Evolutionary conservation across 208 protist species (phyloP).

Genomic region (Acanthamoeba castellanii): DNA sequence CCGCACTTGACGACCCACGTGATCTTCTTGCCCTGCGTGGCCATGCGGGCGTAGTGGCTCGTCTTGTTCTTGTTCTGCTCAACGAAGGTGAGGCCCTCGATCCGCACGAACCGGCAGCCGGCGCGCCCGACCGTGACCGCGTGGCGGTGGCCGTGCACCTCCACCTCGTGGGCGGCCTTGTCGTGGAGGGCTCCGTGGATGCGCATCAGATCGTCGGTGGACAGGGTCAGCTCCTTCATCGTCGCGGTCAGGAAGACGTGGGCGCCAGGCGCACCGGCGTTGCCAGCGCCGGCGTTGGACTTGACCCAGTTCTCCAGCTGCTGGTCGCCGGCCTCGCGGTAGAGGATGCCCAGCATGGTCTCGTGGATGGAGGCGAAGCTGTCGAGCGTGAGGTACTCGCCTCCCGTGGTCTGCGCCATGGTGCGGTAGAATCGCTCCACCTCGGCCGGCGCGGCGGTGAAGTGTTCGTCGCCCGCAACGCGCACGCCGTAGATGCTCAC

Average conservation of each 20-base stretch:
- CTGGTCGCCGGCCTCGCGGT: constrained; percentile 11
- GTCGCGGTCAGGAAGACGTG: constrained; percentile 43
- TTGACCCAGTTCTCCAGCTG: constrained; percentile 31
- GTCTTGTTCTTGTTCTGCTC: constrained; percentile 49
- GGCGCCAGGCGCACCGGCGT: not conserved
- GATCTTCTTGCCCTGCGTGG: constrained; percentile 41
- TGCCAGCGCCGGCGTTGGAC: not conserved
- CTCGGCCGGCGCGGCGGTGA: not conserved
- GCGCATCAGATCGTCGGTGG: constrained; percentile 13
- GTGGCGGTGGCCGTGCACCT: not conserved
- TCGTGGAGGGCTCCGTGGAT: constrained; percentile 8
- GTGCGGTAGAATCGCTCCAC: constrained; percentile 4
- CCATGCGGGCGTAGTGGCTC: constrained; percentile 27
- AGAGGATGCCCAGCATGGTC: constrained; percentile 51
- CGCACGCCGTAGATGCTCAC: constrained; percentile 38
- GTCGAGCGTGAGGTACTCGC: constrained; percentile 51
- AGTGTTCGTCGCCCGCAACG: not conserved
- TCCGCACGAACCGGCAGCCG: constrained; percentile 45
- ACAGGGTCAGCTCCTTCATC: constrained; percentile 34
- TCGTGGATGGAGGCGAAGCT: constrained; percentile 1
- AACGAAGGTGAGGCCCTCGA: constrained; percentile 49
- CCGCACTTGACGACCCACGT: constrained; percentile 33
- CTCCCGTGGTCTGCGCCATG: not conserved
- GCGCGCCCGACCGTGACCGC: not conserved
- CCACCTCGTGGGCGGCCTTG: not conserved